These are phyloP conservation scores for Pleurotus cornucopiae DNA, from an alignment of 768 basidiomycete genomes.

Conservation along the genomic window DNA sequence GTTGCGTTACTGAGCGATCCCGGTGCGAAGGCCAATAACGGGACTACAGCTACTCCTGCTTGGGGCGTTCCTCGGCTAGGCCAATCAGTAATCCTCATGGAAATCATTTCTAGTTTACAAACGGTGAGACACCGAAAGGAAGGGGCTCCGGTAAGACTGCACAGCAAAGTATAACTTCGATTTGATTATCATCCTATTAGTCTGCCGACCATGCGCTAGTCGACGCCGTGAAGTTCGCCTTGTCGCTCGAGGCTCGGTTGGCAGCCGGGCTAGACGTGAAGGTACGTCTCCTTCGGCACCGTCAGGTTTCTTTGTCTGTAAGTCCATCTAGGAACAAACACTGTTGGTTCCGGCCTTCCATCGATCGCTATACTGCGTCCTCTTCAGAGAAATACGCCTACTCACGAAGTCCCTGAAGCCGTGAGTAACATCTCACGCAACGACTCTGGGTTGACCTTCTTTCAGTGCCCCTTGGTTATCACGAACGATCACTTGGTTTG, in stretches of 20 bases:
- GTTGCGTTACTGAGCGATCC: constrained; percentile 51
- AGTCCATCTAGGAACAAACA: constrained; percentile 43
- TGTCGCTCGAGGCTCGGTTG: constrained; percentile 52
- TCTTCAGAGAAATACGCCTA: constrained; percentile 64
- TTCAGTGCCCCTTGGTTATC: constrained; percentile 44
- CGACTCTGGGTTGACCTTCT: neutral
- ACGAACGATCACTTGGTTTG: constrained; percentile 40
- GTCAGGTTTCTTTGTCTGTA: neutral
- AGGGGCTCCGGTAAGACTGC: constrained; percentile 25
- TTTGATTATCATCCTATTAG: neutral
- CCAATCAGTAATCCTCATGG: constrained; percentile 56
- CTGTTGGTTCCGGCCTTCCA: constrained; percentile 51
- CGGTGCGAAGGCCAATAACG: constrained; percentile 12
- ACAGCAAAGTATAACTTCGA: neutral
- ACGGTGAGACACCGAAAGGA: constrained; percentile 38
- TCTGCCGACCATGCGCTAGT: constrained; percentile 21
- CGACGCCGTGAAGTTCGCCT: constrained; percentile 42
- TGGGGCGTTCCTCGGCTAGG: constrained; percentile 57
- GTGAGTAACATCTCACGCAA: constrained; percentile 31
- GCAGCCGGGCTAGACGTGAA: constrained; percentile 53
- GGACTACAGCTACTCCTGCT: constrained; percentile 8
- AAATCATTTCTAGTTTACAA: constrained; percentile 54
- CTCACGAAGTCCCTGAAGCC: constrained; percentile 59
- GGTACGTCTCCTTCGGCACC: constrained; percentile 27
- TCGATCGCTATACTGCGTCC: constrained; percentile 51